Conservation (phyloP, 495 filamentous ascomycete genomes). For the Podospora pseudopauciseta region DNA sequence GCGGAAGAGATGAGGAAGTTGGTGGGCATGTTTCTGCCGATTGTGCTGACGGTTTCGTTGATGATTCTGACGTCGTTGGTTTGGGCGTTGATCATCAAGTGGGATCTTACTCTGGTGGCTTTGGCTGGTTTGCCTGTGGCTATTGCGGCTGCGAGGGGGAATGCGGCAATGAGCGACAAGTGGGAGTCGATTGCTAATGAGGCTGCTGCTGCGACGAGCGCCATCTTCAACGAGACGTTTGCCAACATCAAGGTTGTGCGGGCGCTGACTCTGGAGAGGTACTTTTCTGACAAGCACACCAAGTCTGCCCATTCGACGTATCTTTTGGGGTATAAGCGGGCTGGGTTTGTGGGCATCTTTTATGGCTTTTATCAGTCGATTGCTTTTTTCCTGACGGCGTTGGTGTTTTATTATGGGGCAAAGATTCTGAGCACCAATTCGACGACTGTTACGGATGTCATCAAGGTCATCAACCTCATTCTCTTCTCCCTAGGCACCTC, state of each 20-base stretch:
- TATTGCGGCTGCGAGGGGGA: slow-evolving; percentile 59
- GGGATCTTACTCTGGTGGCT: slow-evolving; percentile 79
- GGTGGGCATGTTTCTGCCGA: slow-evolving; percentile 70
- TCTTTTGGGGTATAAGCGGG: slow-evolving; percentile 54
- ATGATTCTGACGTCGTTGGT: slow-evolving; percentile 64
- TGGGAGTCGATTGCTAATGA: slow-evolving; percentile 70
- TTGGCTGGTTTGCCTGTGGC: slow-evolving; percentile 66
- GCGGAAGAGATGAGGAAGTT: slow-evolving; percentile 86
- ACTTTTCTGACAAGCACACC: slow-evolving; percentile 67
- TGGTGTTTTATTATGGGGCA: slow-evolving; percentile 82
- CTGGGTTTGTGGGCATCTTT: slow-evolving; percentile 62
- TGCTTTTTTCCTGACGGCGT: slow-evolving; percentile 67
- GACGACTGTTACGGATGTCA: slow-evolving; percentile 51
- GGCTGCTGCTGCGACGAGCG: slow-evolving; percentile 50
- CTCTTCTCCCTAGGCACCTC: slow-evolving; percentile 76
- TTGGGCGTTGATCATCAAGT: slow-evolving; percentile 73
- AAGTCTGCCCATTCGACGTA: slow-evolving; percentile 49
- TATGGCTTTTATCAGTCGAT: slow-evolving; percentile 73
- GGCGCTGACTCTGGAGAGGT: slow-evolving; percentile 68
- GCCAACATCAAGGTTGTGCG: slow-evolving; percentile 77
- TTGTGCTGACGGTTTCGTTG: slow-evolving; percentile 57
- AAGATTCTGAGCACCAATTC: slow-evolving; percentile 50
- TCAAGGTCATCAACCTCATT: slow-evolving; percentile 77
- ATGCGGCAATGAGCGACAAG: slow-evolving; percentile 56
- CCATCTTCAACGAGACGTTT: slow-evolving; percentile 75